Percentiles rank a stretch among this genome's conserved stretches.
Conservation (phyloP, 2,329 filamentous ascomycete genomes). For the Truncatella angustata region DNA sequence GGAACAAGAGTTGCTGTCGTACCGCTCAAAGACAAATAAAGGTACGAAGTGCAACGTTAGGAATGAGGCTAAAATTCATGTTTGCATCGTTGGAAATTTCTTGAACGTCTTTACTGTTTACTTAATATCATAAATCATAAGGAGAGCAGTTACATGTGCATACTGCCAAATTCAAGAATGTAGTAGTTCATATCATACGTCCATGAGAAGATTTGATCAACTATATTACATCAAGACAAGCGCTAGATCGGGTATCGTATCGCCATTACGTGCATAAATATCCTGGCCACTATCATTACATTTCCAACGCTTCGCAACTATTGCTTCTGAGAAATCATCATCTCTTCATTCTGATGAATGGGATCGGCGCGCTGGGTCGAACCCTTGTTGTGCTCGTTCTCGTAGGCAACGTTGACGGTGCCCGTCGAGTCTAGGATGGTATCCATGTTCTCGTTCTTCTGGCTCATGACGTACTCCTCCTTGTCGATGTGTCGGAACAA, state of each 20-base stretch:
- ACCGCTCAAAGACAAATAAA: too few species aligned
- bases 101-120: too few species aligned
- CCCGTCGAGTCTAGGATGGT: slow-evolving; percentile 34
- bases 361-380: slow-evolving; percentile 26
- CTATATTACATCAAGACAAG: background rate
- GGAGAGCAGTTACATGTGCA: too few species aligned
- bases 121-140: too few species aligned
- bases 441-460: slow-evolving; percentile 36
- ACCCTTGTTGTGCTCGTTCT: slow-evolving; percentile 39
- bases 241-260: background rate
- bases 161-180: too few species aligned
- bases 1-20: too few species aligned
- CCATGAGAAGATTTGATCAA: too few species aligned
- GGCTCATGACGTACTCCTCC: slow-evolving; percentile 41
- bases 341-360: slow-evolving; percentile 31
- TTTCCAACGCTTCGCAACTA: slow-evolving; percentile 10
- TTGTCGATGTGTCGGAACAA: slow-evolving; percentile 44
- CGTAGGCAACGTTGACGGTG: slow-evolving; percentile 38
- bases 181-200: too few species aligned
- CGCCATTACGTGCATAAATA: background rate
- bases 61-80: too few species aligned
- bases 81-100: too few species aligned
- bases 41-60: too few species aligned
- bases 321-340: slow-evolving; percentile 34
- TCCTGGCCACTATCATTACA: background rate